Conservation (phyloP, 2,329 filamentous ascomycete species). For the Colletotrichum sp. region DNA sequence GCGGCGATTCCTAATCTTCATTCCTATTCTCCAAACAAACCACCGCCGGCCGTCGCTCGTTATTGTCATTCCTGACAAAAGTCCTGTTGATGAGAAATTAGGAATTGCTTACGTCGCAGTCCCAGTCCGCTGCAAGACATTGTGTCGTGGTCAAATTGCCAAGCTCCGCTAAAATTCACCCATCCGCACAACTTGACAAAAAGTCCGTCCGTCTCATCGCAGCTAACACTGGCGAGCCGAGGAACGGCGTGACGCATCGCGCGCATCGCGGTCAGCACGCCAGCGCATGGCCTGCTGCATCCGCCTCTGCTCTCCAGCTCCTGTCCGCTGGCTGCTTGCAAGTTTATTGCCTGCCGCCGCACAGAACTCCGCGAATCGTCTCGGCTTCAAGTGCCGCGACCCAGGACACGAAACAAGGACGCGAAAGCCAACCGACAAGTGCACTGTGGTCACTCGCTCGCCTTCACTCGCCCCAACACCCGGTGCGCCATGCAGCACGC, state of each 20-base stretch:
- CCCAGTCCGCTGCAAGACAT: background rate
- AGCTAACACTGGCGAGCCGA: background rate
- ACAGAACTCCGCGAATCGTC: background rate
- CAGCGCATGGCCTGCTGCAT: background rate
- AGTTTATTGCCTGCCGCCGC: background rate
- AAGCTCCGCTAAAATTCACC: background rate
- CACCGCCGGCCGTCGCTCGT: background rate
- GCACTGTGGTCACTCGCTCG: background rate
- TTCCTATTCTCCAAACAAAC: background rate
- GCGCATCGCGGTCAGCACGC: background rate
- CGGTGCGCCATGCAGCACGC: background rate
- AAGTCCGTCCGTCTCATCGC: conserved; percentile 8
- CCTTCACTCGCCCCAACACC: background rate
- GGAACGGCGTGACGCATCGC: background rate
- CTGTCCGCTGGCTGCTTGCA: background rate
- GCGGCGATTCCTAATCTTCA: background rate
- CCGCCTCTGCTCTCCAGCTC: background rate
- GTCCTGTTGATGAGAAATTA: background rate
- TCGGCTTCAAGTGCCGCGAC: background rate
- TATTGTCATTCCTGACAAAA: background rate
- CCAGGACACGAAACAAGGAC: conserved; percentile 14
- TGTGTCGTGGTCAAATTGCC: background rate
- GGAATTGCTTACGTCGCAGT: background rate
- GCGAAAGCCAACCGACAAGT: background rate
- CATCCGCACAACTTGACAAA: background rate